Percentiles rank a stretch among this genome's conserved stretches.
Conservation (phyloP, 768 basidiomycete species). For the Serendipita indica region DNA sequence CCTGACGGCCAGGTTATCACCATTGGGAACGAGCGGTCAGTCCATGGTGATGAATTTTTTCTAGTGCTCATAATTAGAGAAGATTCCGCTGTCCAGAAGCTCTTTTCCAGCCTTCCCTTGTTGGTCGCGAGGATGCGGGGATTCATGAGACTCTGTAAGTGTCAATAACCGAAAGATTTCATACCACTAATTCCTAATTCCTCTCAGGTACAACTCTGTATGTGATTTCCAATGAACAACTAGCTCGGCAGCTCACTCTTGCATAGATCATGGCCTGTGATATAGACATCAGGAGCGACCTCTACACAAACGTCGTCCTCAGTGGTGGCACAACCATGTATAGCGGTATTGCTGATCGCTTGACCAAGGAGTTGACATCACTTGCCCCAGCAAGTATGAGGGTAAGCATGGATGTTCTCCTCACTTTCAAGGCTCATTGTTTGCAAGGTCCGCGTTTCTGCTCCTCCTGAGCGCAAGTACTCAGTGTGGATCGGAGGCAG, state of each 20-base stretch:
- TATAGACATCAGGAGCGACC: slow-evolving; percentile 9
- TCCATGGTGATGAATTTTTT: slow-evolving; percentile 15
- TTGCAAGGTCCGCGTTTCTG: slow-evolving; percentile 69
- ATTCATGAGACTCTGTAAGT: slow-evolving; percentile 54
- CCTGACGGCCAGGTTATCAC: slow-evolving; percentile 91
- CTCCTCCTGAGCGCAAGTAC: slow-evolving; percentile 88
- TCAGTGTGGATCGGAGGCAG: slow-evolving; percentile 91
- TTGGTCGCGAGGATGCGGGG: slow-evolving; percentile 66
- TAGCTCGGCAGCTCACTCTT: not conserved
- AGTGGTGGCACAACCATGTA: slow-evolving; percentile 89
- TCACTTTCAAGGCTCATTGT: not conserved
- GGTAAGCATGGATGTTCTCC: slow-evolving; percentile 24
- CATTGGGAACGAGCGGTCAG: slow-evolving; percentile 54
- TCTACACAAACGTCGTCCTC: slow-evolving; percentile 57
- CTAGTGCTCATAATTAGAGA: not conserved
- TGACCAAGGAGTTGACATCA: slow-evolving; percentile 85
- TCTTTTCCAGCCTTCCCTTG: slow-evolving; percentile 44
- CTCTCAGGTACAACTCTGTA: slow-evolving; percentile 27
- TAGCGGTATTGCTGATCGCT: slow-evolving; percentile 89
- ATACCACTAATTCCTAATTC: slow-evolving; percentile 2
- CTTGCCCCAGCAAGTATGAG: slow-evolving; percentile 83
- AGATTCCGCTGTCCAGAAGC: slow-evolving; percentile 45
- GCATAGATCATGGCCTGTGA: slow-evolving; percentile 4
- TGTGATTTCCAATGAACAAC: not conserved
- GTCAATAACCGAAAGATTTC: not conserved